Evolutionary conservation across 2,329 filamentous ascomycete species (phyloP), one percentile per base, ranked within the genome.

Genomic region (Aspergillus puulaauensis): DNA sequence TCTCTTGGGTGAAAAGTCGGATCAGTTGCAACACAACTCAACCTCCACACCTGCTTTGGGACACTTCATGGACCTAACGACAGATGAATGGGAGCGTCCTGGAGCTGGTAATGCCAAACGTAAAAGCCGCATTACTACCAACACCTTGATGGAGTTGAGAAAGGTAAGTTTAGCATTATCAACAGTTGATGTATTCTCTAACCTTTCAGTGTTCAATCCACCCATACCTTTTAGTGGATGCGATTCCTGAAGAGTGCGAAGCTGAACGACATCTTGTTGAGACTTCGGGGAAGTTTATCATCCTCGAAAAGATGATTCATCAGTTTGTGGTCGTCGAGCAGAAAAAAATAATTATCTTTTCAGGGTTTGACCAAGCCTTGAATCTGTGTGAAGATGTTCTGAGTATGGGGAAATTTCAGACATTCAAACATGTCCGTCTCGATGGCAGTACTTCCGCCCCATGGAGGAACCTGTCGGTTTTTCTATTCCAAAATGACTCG

Each of bases 331-430:
- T 66, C 2, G 54, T 39, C 2, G 51, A 66, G 23, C 59, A 54
- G 39, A 62, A 64, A 64, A 85, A 85, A 60, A 73, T 85, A 0
- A 69, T 85, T 6, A 81, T 85, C n/a, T 85, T 86, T 58, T 83
- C 82, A 0, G 77, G 80, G 2, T 85, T 84, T 57, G 83, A 80
- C 0, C 70, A 72, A 11, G 81, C 79, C 3, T 71, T 85, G 0
- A 77, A 83, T 59, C 76, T 79, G 19, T 80, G 78, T 39, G 82
- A 85, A 55, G 81, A 83, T 53, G 70, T 85, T 0, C 64, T 85
- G 1, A 63, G 68, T 0, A 64, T 80, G 7, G 75, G 81, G 48
- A 75, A 80, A 48, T 75, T 73, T 12, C 69, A 73, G 39, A 41
- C 67, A 0, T 81, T 83, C 69, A 75, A 75, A 15, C 78, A 79